These are phyloP conservation scores for Pleurostoma richardsiae DNA, from an alignment of 2,329 filamentous ascomycete genomes.

Conservation along the genomic window DNA sequence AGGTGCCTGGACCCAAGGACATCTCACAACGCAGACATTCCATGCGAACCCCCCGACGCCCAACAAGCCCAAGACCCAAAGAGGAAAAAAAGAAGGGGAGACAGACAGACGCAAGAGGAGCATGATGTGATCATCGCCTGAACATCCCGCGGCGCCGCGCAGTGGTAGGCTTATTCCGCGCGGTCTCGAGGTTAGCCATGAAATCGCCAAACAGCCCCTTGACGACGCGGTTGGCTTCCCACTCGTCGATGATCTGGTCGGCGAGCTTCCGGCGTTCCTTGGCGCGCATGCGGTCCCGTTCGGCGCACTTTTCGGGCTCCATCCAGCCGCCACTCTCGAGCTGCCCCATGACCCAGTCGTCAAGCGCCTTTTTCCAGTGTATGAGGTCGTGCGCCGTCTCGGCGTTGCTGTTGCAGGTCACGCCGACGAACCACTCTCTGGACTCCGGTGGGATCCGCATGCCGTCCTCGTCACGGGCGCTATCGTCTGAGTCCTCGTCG, in stretches of 20 bases:
- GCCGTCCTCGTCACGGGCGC: conserved; percentile 31
- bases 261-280: conserved; percentile 56
- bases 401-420: conserved; percentile 44
- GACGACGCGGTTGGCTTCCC: conserved; percentile 56
- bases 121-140: no score
- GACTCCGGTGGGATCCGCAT: conserved; percentile 25
- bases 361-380: conserved; percentile 74
- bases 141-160: no score
- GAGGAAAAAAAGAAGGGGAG: no score
- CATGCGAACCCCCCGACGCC: no score
- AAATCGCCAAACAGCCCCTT: conserved; percentile 61
- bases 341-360: conserved; percentile 62
- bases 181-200: conserved; percentile 54
- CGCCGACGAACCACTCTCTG: conserved; percentile 35
- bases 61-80: no score
- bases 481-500: conserved; percentile 20
- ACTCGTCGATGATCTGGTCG: conserved; percentile 57
- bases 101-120: no score
- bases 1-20: no score
- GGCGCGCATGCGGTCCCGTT: conserved; percentile 56
- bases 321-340: conserved; percentile 56
- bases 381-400: conserved; percentile 65
- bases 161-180: conserved; percentile 39
- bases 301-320: conserved; percentile 49
- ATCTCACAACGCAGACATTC: no score